Evolutionary conservation across 2,329 filamentous ascomycete genomes (phyloP).

Genomic region (Fusarium longipes): DNA sequence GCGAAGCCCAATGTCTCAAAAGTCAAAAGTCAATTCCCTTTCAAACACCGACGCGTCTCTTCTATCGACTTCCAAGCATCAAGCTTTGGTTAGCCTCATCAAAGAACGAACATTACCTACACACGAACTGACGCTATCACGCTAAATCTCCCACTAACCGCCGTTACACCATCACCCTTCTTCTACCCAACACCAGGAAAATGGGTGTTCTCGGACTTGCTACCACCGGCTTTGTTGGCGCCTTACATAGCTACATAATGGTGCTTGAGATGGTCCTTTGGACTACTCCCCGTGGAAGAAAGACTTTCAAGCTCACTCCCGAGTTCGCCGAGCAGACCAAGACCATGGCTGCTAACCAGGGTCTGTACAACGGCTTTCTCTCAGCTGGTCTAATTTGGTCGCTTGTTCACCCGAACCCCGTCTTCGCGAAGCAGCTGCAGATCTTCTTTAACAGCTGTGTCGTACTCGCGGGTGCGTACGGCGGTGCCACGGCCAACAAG

Average conservation of each 20-base stretch:
- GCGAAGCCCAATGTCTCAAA: not conserved
- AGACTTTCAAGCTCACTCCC: slow-evolving; percentile 57
- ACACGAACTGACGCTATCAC: too few species aligned
- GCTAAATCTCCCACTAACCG: not conserved
- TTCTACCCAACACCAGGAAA: slow-evolving; percentile 37
- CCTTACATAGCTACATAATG: slow-evolving; percentile 61
- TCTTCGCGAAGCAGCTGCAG: slow-evolving; percentile 57
- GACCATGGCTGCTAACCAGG: slow-evolving; percentile 61
- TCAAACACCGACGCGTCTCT: not conserved
- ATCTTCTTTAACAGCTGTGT: slow-evolving; percentile 62
- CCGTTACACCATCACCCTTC: not conserved
- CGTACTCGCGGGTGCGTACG: slow-evolving; percentile 58
- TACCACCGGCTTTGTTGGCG: slow-evolving; percentile 54
- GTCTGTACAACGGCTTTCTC: slow-evolving; percentile 65
- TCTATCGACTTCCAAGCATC: not conserved
- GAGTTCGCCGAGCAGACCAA: slow-evolving; percentile 60
- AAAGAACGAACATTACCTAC: too few species aligned
- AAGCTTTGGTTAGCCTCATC: too few species aligned
- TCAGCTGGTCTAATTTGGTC: slow-evolving; percentile 61
- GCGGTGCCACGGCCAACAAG: slow-evolving; percentile 55
- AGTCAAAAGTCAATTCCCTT: not conserved
- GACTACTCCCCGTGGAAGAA: slow-evolving; percentile 58
- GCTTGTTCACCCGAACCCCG: slow-evolving; percentile 57
- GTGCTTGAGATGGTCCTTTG: slow-evolving; percentile 63
- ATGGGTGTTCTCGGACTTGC: slow-evolving; percentile 52